Base-by-base conservation (phyloP, 768 basidiomycete genomes). In the Termitomyces sp. region DNA sequence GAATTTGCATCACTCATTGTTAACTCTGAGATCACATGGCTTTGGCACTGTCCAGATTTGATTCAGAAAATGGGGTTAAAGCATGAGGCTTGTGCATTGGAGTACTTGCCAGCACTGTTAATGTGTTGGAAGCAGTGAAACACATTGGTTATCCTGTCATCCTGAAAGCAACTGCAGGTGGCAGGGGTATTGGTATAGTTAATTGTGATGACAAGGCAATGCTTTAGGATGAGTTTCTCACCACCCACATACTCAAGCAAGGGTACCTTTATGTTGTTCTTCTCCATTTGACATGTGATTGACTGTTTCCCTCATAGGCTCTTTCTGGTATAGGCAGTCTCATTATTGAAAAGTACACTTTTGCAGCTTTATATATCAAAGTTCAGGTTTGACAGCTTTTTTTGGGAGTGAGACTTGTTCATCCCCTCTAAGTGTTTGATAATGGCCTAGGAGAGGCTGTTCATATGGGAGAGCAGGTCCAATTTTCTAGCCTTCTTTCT, bases 151-250 rank as follows among this genome's bases (percentile, higher is more conserved):
- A 76, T 63, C 88, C 88, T 0, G 77, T 90, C 5, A 83, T 88
- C 69, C 69, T 89, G 64, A 89, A 88, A 69, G 83, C 87, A 1
- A 86, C 85, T 1, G 85, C 84, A 0, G 88, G 87, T 3, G 88
- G 88, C 1, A 87, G 88, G 2, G 88, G 88, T 0, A 84, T 87
- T 81, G 87, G 87, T 4, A 79, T 89, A 66, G 77, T 79, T 7
- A 75, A 88, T 34, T 88, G 86, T 66, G 62, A 66, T 17, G 67
- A 74, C 48, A 77, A 76, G n/a, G 55, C 60, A 0, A 80, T 81
- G 36, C 66, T 86, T 25, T 55, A 36, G 0, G 64, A 65, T 4
- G 74, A 67, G 36, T 81, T 85, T 66, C 59, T 64, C 3, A 49
- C 67, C 1, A 76, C 79, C 11, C 73, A 72, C 48, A 68, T 25